Conservation (phyloP, 2,329 filamentous ascomycete genomes). For the Coniochaeta hoffmannii region DNA sequence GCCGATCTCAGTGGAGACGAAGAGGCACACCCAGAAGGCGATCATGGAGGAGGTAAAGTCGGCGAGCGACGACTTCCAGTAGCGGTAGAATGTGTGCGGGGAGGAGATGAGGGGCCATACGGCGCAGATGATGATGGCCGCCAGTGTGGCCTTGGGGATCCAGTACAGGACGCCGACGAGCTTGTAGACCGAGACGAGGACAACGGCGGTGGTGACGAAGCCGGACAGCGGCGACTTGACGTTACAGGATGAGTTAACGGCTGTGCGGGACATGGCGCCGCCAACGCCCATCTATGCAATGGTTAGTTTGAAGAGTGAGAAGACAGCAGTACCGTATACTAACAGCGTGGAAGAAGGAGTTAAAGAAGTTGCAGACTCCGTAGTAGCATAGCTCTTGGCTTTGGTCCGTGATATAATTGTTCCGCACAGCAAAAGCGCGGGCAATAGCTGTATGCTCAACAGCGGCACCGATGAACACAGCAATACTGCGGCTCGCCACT, state of each 20-base stretch:
- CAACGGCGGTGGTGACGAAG: conserved; percentile 51
- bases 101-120: conserved; percentile 55
- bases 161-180: conserved; percentile 55
- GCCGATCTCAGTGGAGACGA: conserved; percentile 52
- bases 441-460: conserved; percentile 60
- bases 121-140: conserved; percentile 60
- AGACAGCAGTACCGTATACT: no score
- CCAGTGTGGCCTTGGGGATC: conserved; percentile 59
- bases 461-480: conserved; percentile 52
- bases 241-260: conserved; percentile 57
- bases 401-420: conserved; percentile 56
- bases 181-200: conserved; percentile 54
- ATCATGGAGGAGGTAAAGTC: conserved; percentile 59
- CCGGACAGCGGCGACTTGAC: conserved; percentile 56
- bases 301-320: no score
- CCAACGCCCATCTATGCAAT: conserved; percentile 50
- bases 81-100: conserved; percentile 51
- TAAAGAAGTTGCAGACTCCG: conserved; percentile 54
- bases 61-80: conserved; percentile 57
- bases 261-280: conserved; percentile 60
- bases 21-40: conserved; percentile 57
- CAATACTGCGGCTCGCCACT: conserved; percentile 46
- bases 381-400: conserved; percentile 60
- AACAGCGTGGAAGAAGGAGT: conserved; percentile 56
- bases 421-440: conserved; percentile 53